Conservation (phyloP, 306 rosid genomes). For the Canavalia ensiformis region DNA sequence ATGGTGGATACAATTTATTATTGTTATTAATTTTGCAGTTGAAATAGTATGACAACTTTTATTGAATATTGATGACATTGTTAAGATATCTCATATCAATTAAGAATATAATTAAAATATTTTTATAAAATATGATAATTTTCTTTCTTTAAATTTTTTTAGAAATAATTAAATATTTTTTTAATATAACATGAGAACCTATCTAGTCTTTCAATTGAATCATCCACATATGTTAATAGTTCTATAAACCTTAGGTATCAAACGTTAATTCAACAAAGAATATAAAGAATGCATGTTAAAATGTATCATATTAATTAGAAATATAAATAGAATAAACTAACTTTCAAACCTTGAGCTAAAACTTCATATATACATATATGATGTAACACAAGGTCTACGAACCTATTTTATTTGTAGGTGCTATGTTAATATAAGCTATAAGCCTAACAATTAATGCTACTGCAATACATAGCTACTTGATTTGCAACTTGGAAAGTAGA, state of each 20-base stretch:
- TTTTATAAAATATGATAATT: too few relatives aligned
- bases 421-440: background rate
- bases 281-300: too few relatives aligned
- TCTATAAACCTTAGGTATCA: too few relatives aligned
- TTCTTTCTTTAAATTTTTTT: too few relatives aligned
- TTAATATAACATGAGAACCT: too few relatives aligned
- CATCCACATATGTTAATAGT: too few relatives aligned
- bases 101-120: too few relatives aligned
- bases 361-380: conserved; percentile 2
- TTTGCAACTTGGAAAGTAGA: conserved; percentile 21
- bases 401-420: conserved; percentile 31
- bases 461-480: background rate
- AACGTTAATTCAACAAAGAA: too few relatives aligned
- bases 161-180: too few relatives aligned
- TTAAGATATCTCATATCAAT: too few relatives aligned
- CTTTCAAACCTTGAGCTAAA: conserved; percentile 30
- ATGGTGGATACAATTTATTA: background rate
- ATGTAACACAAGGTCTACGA: background rate
- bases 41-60: background rate
- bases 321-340: background rate
- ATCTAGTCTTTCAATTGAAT: too few relatives aligned
- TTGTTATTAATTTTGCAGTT: background rate
- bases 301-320: too few relatives aligned
- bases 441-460: background rate
- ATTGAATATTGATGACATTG: background rate